Evolutionary conservation across 257 asterid species (phyloP).

Genomic region (Penstemon davidsonii): DNA sequence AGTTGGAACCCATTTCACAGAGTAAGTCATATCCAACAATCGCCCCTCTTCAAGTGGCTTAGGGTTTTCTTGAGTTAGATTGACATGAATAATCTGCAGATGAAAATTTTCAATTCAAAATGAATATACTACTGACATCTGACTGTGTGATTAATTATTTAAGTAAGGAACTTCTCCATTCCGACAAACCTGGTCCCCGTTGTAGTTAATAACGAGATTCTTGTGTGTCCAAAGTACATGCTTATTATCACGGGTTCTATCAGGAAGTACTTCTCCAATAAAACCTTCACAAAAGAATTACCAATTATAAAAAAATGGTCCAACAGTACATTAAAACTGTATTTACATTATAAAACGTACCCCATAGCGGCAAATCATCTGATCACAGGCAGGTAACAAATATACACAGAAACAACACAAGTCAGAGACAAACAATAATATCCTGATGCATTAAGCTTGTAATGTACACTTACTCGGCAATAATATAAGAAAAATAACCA

Average conservation of each 20-base stretch:
- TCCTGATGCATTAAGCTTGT: background rate
- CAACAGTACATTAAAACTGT: constrained; percentile 5
- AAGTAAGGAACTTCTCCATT: background rate
- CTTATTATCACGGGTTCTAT: constrained; percentile 48
- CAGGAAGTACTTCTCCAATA: constrained; percentile 59
- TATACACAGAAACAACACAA: constrained; percentile 29
- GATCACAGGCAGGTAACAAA: constrained; percentile 37
- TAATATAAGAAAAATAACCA: background rate
- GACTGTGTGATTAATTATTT: constrained; percentile 8
- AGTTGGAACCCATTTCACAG: constrained; percentile 87
- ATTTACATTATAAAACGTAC: constrained; percentile 45
- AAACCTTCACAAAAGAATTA: constrained; percentile 43
- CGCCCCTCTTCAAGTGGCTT: constrained; percentile 83
- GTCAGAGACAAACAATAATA: constrained; percentile 30
- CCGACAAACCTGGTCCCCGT: constrained; percentile 50
- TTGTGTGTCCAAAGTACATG: constrained; percentile 63
- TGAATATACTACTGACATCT: constrained; percentile 21
- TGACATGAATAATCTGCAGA: constrained; percentile 90
- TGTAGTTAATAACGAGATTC: constrained; percentile 54
- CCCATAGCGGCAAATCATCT: constrained; percentile 99
- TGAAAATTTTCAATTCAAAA: constrained; percentile 29
- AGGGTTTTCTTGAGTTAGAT: constrained; percentile 81
- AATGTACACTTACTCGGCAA: constrained; percentile 4
- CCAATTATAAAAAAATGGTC: constrained; percentile 21
- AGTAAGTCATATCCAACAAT: constrained; percentile 77